These are phyloP conservation scores for Heterobasidion annosum DNA, from an alignment of 1,284 basidiomycete species.

Conservation along the genomic window DNA sequence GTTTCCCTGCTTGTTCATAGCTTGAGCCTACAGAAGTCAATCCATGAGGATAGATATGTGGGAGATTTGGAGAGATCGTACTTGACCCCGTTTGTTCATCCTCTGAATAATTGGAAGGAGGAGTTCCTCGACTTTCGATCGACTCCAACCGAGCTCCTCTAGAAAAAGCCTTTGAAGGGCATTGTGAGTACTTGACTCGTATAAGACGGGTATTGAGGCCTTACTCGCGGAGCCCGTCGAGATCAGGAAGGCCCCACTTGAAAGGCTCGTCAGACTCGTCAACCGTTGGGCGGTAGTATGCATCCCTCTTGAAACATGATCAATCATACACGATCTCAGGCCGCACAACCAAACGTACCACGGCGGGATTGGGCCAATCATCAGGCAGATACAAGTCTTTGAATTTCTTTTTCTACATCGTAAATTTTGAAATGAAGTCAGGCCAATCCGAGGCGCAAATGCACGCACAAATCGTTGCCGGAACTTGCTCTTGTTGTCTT, in stretches of 20 bases:
- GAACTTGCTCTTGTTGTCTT: conserved; percentile 70
- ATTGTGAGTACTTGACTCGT: background rate
- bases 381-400: conserved; percentile 75
- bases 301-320: conserved; percentile 59
- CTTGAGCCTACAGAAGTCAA: conserved; percentile 35
- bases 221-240: conserved; percentile 81
- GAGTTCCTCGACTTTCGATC: conserved; percentile 85
- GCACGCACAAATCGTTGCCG: conserved; percentile 75
- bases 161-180: conserved; percentile 60
- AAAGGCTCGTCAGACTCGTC: conserved; percentile 92
- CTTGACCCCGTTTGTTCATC: conserved; percentile 74
- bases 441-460: background rate
- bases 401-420: conserved; percentile 80
- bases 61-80: conserved; percentile 18
- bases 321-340: background rate
- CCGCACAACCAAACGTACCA: conserved; percentile 38
- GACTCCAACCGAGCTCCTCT: conserved; percentile 82
- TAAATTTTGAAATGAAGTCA: background rate
- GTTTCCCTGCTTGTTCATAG: conserved; percentile 69
- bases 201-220: conserved; percentile 18
- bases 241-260: conserved; percentile 94
- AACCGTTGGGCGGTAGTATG: conserved; percentile 87
- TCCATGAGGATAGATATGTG: background rate
- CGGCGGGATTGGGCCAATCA: conserved; percentile 88
- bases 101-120: conserved; percentile 91